phyloP scores from a whole-genome alignment of 164 flowering plant species.

The Berberis thunbergii region DNA sequence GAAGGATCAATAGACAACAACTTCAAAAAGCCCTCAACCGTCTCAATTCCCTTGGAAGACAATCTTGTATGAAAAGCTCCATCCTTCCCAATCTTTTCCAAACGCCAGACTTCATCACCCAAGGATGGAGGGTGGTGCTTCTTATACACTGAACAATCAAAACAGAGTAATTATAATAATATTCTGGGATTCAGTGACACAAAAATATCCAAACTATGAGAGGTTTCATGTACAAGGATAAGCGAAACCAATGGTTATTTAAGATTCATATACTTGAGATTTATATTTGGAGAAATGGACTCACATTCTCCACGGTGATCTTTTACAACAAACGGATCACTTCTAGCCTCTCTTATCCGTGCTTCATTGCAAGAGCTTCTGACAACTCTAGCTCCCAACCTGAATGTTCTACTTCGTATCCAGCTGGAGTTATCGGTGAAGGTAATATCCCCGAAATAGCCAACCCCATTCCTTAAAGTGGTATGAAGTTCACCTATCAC shows the following conservation, averaged over 20 bases:
- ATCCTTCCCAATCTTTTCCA: conserved; percentile 72
- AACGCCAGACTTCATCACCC: conserved; percentile 77
- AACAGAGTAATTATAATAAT: not conserved
- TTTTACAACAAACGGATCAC: conserved; percentile 51
- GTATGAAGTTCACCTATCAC: conserved; percentile 31
- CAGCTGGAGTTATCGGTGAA: conserved; percentile 69
- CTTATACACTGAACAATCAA: conserved; percentile 49
- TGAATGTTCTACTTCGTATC: conserved; percentile 38
- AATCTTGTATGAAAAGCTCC: conserved; percentile 68
- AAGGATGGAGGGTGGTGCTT: conserved; percentile 75
- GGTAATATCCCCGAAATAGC: conserved; percentile 21
- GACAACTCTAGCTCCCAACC: conserved; percentile 38
- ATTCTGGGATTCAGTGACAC: not conserved
- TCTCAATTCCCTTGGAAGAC: conserved; percentile 23
- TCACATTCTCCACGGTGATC: conserved; percentile 65
- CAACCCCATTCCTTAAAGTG: conserved; percentile 33
- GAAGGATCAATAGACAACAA: conserved; percentile 27
- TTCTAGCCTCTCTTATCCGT: conserved; percentile 41
- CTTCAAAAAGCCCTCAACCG: conserved; percentile 68
- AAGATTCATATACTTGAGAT: not conserved
- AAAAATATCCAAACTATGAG: not conserved
- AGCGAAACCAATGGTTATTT: not conserved
- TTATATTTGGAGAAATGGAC: conserved; percentile 10
- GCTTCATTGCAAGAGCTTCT: conserved; percentile 15
- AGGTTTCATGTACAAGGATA: not conserved